Conservation (phyloP, 495 filamentous ascomycete genomes). For the Podospora australis region DNA sequence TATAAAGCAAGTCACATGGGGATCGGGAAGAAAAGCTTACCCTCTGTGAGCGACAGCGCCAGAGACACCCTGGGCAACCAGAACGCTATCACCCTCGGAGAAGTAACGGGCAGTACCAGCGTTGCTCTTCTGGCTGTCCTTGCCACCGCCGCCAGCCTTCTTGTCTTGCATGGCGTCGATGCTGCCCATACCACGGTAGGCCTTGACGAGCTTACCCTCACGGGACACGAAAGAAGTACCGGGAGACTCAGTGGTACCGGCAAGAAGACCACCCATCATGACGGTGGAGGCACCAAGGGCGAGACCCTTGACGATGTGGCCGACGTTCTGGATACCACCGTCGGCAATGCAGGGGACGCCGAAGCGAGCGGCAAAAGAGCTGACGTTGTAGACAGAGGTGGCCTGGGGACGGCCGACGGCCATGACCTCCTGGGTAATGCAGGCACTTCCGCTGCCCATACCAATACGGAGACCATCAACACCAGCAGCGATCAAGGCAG, state of each 20-base stretch:
- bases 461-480: slow-evolving; percentile 96
- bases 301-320: slow-evolving; percentile 97
- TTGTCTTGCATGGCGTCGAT: slow-evolving; percentile 99
- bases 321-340: slow-evolving; percentile 96
- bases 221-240: slow-evolving; percentile 93
- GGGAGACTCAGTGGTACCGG: slow-evolving; percentile 94
- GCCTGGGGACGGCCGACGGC: slow-evolving; percentile 95
- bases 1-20: slow-evolving; percentile 10
- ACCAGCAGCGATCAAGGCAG: slow-evolving; percentile 83
- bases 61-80: slow-evolving; percentile 95
- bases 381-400: slow-evolving; percentile 81
- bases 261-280: slow-evolving; percentile 98
- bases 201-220: slow-evolving; percentile 96
- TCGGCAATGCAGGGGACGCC: slow-evolving; percentile 98
- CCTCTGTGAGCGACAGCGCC: slow-evolving; percentile 57
- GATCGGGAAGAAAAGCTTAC: neutral
- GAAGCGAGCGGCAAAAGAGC: slow-evolving; percentile 81
- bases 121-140: slow-evolving; percentile 79
- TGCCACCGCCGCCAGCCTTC: slow-evolving; percentile 64
- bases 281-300: slow-evolving; percentile 90
- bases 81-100: slow-evolving; percentile 86
- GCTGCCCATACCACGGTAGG: slow-evolving; percentile 96
- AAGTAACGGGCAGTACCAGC: slow-evolving; percentile 98
- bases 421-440: slow-evolving; percentile 99
- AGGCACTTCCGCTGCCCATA: slow-evolving; percentile 97